Percentiles rank a stretch among this genome's conserved stretches.
Conservation (phyloP, 805 yeast genomes). For the Maudiozyma saulgeensis region DNA sequence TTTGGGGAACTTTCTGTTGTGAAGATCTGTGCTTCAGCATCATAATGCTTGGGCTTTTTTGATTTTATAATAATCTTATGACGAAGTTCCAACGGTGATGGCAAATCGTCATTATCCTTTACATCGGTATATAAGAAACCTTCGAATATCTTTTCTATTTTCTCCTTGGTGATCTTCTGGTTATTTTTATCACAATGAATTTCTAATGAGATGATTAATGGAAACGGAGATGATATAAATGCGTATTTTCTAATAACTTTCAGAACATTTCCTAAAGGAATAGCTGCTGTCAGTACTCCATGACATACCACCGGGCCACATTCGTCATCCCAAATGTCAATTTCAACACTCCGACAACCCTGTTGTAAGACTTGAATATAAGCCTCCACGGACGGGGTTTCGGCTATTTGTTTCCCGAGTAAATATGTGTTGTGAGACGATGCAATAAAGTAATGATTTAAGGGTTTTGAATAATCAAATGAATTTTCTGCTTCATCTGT, state of each 20-base stretch:
- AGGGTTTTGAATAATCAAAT: conserved; percentile 46
- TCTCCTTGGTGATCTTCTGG: conserved; percentile 49
- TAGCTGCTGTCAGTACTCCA: conserved; percentile 76
- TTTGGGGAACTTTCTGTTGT: conserved; percentile 1
- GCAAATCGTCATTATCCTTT: conserved; percentile 32
- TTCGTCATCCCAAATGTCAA: conserved; percentile 89
- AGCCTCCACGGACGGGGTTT: conserved; percentile 81
- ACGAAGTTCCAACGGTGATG: conserved; percentile 65
- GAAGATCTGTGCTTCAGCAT: not conserved
- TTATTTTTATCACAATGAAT: conserved; percentile 62
- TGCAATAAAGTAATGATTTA: conserved; percentile 80
- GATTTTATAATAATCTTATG: conserved; percentile 71
- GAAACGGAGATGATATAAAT: conserved; percentile 78
- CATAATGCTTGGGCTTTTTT: conserved; percentile 39
- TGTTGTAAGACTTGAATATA: conserved; percentile 78
- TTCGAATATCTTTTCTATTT: conserved; percentile 50
- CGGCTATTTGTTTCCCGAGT: conserved; percentile 79
- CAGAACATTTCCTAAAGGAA: conserved; percentile 60
- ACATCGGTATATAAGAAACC: conserved; percentile 37
- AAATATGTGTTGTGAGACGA: conserved; percentile 94
- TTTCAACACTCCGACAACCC: conserved; percentile 91
- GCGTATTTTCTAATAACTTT: conserved; percentile 74
- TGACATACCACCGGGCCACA: conserved; percentile 82
- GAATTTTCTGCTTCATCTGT: conserved; percentile 7
- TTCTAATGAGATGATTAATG: conserved; percentile 79